Percentiles rank a stretch among this genome's conserved stretches.
These are phyloP conservation scores for Vitis amurensis DNA, from an alignment of 164 flowering plant species.

Conservation along the genomic window DNA sequence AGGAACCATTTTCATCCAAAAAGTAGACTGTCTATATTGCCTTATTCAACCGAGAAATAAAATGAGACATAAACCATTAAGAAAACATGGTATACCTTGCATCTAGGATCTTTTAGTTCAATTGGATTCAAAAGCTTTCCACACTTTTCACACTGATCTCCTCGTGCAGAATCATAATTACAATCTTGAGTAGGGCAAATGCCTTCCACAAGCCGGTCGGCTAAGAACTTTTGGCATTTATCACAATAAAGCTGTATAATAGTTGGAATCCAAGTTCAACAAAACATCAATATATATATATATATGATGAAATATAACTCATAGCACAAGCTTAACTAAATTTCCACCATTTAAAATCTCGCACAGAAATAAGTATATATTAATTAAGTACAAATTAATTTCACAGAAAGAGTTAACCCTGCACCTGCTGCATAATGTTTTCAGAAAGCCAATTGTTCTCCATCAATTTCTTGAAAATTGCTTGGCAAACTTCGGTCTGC, in stretches of 20 bases:
- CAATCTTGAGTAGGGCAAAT: constrained; percentile 75
- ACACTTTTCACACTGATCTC: constrained; percentile 96
- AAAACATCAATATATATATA: not conserved
- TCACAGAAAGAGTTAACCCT: not conserved
- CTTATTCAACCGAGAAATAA: not conserved
- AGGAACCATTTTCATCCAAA: too few relatives aligned
- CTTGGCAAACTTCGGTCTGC: constrained; percentile 92
- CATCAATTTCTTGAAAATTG: constrained; percentile 70
- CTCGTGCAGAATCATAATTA: constrained; percentile 84
- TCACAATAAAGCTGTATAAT: constrained; percentile 78
- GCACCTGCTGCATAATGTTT: constrained; percentile 86
- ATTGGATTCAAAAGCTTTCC: constrained; percentile 89
- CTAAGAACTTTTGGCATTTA: constrained; percentile 75
- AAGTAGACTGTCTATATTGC: too few relatives aligned
- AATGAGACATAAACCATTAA: not conserved
- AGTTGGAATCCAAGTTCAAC: constrained; percentile 9
- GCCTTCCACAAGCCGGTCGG: constrained; percentile 95
- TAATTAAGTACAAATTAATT: not conserved
- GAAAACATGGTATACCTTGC: constrained; percentile 58
- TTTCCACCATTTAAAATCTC: too few relatives aligned
- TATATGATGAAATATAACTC: not conserved
- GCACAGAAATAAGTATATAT: too few relatives aligned
- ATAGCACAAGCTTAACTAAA: too few relatives aligned
- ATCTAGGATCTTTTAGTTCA: constrained; percentile 77
- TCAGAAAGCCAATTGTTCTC: constrained; percentile 90